A percentile compares a stretch with the other conserved stretches of the same genome.
Conservation (phyloP, 2,329 filamentous ascomycete species). For the Arthrinium phaeospermum region DNA sequence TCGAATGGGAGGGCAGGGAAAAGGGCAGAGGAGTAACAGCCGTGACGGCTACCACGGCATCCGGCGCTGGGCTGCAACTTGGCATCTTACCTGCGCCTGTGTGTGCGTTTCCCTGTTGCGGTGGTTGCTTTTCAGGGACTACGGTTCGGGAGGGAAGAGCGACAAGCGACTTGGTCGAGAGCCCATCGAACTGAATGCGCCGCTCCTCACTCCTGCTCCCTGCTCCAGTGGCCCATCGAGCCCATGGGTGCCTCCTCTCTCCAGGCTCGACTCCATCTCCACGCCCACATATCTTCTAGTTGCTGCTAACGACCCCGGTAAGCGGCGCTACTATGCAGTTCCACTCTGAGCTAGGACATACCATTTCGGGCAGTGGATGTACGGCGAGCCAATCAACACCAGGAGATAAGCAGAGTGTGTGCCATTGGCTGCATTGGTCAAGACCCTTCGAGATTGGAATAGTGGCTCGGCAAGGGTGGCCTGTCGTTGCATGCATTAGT, state of each 20-base stretch:
- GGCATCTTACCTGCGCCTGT: not conserved
- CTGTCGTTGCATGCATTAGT: not conserved
- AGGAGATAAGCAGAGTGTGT: not conserved
- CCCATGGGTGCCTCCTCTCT: not conserved
- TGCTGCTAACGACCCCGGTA: not conserved
- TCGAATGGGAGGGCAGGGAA: not conserved
- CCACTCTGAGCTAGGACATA: slow-evolving; percentile 1
- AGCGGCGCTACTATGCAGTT: not conserved
- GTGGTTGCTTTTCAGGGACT: not conserved
- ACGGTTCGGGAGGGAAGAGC: not conserved
- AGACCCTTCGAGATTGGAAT: slow-evolving; percentile 13
- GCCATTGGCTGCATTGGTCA: not conserved
- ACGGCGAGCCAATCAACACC: not conserved
- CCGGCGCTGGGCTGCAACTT: not conserved
- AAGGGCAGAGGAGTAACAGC: not conserved
- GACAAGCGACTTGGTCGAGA: not conserved
- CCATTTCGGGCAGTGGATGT: not conserved
- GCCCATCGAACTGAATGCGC: not conserved
- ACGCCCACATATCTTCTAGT: not conserved
- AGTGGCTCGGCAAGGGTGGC: slow-evolving; percentile 3
- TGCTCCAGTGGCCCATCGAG: not conserved
- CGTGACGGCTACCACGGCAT: slow-evolving; percentile 9
- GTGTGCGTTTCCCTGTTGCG: not conserved
- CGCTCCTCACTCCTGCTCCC: not conserved
- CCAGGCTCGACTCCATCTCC: not conserved